Evolutionary conservation across 306 rosid species (phyloP).

Genomic region (Sechiopsis laciniata): DNA sequence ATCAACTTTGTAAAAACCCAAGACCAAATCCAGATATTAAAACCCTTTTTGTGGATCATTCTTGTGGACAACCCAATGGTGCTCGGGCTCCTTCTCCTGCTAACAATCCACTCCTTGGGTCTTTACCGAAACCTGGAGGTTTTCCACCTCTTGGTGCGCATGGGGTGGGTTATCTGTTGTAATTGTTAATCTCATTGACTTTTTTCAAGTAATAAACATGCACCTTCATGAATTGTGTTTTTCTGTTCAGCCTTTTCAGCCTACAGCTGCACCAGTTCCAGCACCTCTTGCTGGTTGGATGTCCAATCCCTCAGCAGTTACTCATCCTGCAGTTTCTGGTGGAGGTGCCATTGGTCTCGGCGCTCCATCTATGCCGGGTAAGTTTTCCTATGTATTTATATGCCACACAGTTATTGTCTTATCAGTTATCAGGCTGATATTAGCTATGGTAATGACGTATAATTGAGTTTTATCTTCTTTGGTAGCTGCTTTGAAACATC

Average conservation of each 20-base stretch:
- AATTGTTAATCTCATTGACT: conserved; percentile 18
- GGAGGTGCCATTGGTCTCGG: conserved; percentile 94
- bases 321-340: conserved; percentile 81
- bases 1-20: conserved; percentile 93
- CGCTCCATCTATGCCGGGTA: conserved; percentile 92
- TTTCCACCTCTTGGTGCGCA: conserved; percentile 95
- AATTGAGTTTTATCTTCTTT: conserved; percentile 4
- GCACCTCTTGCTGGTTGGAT: conserved; percentile 96
- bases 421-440: too few relatives aligned
- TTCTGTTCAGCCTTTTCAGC: conserved; percentile 75
- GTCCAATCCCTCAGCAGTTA: conserved; percentile 88
- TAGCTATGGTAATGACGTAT: too few relatives aligned
- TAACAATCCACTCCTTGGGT: conserved; percentile 73
- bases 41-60: conserved; percentile 97
- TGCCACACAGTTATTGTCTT: too few relatives aligned
- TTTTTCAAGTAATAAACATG: background rate
- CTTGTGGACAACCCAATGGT: conserved; percentile 95
- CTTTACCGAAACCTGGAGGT: conserved; percentile 88
- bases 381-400: conserved; percentile 13
- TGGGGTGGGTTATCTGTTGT: conserved; percentile 54
- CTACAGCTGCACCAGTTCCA: conserved; percentile 76
- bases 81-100: conserved; percentile 99
- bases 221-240: conserved; percentile 23
- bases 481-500: conserved; percentile 90
- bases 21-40: conserved; percentile 98